Conservation (phyloP, 2,329 filamentous ascomycete genomes). For the Hymenoscyphus infarciens region DNA sequence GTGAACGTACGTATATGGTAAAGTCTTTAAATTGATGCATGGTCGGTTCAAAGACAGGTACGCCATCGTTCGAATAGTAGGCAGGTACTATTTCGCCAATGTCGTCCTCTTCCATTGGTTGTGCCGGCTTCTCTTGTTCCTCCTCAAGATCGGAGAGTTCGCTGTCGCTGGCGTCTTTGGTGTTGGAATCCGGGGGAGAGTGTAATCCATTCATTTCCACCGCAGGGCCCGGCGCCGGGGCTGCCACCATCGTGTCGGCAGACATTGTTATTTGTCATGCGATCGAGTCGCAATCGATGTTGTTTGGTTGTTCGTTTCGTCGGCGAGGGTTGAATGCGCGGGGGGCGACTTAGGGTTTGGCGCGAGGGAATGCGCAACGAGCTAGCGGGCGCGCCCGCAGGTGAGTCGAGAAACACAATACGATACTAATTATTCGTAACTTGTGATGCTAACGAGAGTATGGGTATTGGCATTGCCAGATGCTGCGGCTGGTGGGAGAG, state of each 20-base stretch:
- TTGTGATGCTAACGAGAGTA: neutral
- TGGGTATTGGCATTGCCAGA: neutral
- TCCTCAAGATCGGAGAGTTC: conserved; percentile 62
- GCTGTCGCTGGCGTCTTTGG: conserved; percentile 57
- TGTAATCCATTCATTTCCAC: conserved; percentile 41
- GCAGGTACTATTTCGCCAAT: conserved; percentile 79
- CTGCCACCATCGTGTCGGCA: conserved; percentile 28
- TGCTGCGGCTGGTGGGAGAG: neutral
- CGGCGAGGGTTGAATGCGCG: neutral
- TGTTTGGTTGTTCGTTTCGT: conserved; percentile 10
- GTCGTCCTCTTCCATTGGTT: conserved; percentile 54
- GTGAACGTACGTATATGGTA: conserved; percentile 72
- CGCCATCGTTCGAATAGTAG: conserved; percentile 77
- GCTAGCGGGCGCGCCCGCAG: neutral
- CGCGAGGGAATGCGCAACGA: neutral
- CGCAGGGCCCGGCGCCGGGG: conserved; percentile 24
- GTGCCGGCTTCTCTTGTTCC: conserved; percentile 16
- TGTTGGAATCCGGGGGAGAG: conserved; percentile 63
- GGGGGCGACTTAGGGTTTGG: neutral
- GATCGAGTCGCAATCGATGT: conserved; percentile 21
- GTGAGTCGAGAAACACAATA: neutral
- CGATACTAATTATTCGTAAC: neutral
- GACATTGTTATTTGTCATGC: conserved; percentile 32
- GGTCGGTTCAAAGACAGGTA: conserved; percentile 92
- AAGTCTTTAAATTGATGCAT: conserved; percentile 96